Evolutionary conservation across 2,329 filamentous ascomycete genomes (phyloP).

Genomic region (Aspergillus oerlinghausenensis): DNA sequence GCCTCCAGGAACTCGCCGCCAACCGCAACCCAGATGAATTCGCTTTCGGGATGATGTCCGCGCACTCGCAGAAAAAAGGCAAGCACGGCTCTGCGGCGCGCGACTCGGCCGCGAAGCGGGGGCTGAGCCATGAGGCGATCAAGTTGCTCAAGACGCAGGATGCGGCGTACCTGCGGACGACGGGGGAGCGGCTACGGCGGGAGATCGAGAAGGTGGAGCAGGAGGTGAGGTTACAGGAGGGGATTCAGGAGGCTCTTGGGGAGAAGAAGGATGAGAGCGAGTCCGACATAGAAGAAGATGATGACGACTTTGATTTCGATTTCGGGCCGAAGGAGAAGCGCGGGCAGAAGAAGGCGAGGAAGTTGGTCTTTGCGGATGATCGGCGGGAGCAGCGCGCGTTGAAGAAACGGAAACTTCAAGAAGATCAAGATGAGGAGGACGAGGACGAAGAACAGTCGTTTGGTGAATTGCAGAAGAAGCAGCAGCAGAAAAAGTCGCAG

Average conservation of each 20-base stretch:
- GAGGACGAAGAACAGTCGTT: constrained; percentile 20
- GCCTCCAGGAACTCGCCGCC: constrained; percentile 55
- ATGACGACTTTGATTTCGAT: constrained; percentile 19
- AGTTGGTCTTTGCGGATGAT: constrained; percentile 39
- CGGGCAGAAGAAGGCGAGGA: constrained; percentile 21
- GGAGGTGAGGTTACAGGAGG: constrained; percentile 40
- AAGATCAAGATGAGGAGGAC: constrained; percentile 22
- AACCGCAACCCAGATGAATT: constrained; percentile 65
- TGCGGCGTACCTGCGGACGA: constrained; percentile 56
- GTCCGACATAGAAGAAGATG: constrained; percentile 18
- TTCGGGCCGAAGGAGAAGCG: constrained; percentile 17
- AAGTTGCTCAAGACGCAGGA: constrained; percentile 64
- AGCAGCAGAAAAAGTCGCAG: constrained; percentile 35
- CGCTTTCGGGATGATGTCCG: constrained; percentile 60
- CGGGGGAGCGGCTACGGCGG: constrained; percentile 52
- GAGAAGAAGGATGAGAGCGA: constrained; percentile 18
- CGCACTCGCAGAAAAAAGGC: constrained; percentile 38
- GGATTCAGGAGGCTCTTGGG: constrained; percentile 29
- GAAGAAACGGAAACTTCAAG: constrained; percentile 18
- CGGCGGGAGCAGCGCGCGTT: constrained; percentile 30
- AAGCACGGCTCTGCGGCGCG: constrained; percentile 40
- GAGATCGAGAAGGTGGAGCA: constrained; percentile 49
- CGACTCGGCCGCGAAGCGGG: constrained; percentile 38
- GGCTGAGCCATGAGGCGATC: constrained; percentile 54
- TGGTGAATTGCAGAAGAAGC: constrained; percentile 9